Evolutionary conservation across 1,139 yeast genomes (phyloP), one percentile per base, ranked within the genome.

Genomic region (Protomyces lactucae-debilis): DNA sequence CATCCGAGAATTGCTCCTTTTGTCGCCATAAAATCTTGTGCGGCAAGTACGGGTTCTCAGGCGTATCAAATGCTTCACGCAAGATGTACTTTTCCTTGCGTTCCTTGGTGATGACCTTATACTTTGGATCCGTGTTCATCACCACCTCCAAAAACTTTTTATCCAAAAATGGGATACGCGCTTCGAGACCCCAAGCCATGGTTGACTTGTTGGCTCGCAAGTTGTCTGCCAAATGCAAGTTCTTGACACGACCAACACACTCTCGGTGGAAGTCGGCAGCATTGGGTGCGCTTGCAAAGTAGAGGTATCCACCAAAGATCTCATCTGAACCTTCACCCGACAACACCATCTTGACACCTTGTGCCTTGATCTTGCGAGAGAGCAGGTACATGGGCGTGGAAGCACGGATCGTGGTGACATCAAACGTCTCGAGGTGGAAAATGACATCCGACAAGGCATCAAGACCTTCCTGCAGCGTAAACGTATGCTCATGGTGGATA

Each of bases 131-230:
- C 74, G 93, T 88, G 86, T 88, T 87, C 97, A 93, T 88, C 77
- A 95, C 85, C 59, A 89, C 86, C 73, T 92, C 91, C 77, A 93
- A 82, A 83, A 93, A 93, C 75, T 86, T 83, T 80, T 86, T 89
- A 78, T 93, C 99, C 79, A 93, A 84, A 87, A 93, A 93, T 70
- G 99, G 99, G 72, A 93, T 99, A 80, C 99, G 88, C 68, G 99
- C 99, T 81, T 93, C 99, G 71, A 93, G 84, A 77, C 99, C 99
- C 99, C 99, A 93, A 52, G 99, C 99, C 97, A 93, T 89, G 68
- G 99, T 93, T 43, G 98, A 92, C 80, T 93, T 93, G 89, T 93
- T 93, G 71, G 99, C 99, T 78, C 99, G 87, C 76, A 93, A 82
- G 81, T 98, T 92, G 80, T 93, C 99, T 69, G 99, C 92, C 72